phyloP scores from a whole-genome alignment of 208 protist genomes.

The Naegleria fowleri region DNA sequence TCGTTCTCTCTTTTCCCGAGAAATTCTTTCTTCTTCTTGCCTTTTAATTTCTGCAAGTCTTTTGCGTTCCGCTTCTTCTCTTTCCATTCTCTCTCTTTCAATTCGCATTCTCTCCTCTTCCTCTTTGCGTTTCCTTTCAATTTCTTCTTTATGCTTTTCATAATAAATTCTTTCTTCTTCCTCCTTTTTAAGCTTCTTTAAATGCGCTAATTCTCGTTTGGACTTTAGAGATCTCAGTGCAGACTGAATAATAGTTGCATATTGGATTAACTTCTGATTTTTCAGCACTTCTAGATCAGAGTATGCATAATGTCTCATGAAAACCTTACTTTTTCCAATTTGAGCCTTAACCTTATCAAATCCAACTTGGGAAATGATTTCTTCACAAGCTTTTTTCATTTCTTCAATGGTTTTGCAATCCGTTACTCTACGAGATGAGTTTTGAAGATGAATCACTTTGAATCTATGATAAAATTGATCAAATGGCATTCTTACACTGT shows the following conservation, averaged over 20 bases:
- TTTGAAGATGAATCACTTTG: neutral
- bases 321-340: conserved; percentile 47
- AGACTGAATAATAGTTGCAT: neutral
- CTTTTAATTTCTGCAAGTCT: neutral
- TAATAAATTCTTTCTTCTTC: neutral
- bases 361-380: conserved; percentile 5
- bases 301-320: conserved; percentile 47
- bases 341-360: conserved; percentile 44
- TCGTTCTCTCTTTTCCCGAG: neutral
- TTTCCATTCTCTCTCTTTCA: neutral
- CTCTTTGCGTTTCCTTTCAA: neutral
- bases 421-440: neutral
- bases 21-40: neutral
- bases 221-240: neutral
- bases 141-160: neutral
- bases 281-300: conserved; percentile 31
- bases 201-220: neutral
- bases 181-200: neutral
- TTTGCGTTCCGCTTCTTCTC: conserved; percentile 13
- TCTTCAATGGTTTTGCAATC: conserved; percentile 27
- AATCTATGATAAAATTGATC: conserved; percentile 37
- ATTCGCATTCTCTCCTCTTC: neutral
- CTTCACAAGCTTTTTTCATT: neutral
- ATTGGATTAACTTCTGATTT: neutral
- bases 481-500: conserved; percentile 45